phyloP scores from a whole-genome alignment of 2,329 filamentous ascomycete species.

The Hortaea werneckii region DNA sequence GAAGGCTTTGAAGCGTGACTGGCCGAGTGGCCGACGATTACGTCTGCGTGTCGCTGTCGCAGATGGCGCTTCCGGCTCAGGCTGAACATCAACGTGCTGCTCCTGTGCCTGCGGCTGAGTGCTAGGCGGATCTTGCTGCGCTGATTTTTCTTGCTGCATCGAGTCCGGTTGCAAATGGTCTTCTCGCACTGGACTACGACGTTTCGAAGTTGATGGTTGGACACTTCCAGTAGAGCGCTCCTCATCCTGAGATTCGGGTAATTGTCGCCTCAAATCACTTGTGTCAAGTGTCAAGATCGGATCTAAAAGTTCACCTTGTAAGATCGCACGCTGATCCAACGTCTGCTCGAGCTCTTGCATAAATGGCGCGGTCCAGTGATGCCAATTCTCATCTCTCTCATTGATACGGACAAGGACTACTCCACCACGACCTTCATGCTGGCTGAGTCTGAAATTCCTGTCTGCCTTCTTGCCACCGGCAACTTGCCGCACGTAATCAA shows the following conservation, averaged over 20 bases:
- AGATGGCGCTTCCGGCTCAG: background rate
- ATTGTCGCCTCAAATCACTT: slow-evolving; percentile 56
- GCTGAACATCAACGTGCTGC: background rate
- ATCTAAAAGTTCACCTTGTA: slow-evolving; percentile 86
- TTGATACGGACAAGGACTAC: slow-evolving; percentile 70
- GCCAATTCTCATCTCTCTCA: slow-evolving; percentile 36
- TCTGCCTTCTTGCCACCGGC: slow-evolving; percentile 60
- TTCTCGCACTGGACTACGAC: background rate
- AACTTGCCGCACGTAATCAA: slow-evolving; percentile 63
- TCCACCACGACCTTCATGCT: slow-evolving; percentile 34
- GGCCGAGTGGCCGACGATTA: background rate
- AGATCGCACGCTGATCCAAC: slow-evolving; percentile 71
- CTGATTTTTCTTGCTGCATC: background rate
- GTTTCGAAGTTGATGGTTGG: background rate
- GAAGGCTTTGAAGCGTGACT: slow-evolving; percentile 49
- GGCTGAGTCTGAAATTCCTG: slow-evolving; percentile 17
- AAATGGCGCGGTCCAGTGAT: slow-evolving; percentile 8
- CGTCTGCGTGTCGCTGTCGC: background rate
- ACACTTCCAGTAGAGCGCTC: background rate
- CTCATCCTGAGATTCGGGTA: slow-evolving; percentile 44
- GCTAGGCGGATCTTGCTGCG: background rate
- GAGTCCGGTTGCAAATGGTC: background rate
- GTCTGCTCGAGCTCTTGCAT: slow-evolving; percentile 48
- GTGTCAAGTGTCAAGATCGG: slow-evolving; percentile 76
- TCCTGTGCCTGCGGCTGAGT: background rate